A percentile compares a stretch with the other conserved stretches of the same genome.
Evolutionary conservation across 805 yeast species (phyloP).

Genomic region (Starmerella sirachaensis): DNA sequence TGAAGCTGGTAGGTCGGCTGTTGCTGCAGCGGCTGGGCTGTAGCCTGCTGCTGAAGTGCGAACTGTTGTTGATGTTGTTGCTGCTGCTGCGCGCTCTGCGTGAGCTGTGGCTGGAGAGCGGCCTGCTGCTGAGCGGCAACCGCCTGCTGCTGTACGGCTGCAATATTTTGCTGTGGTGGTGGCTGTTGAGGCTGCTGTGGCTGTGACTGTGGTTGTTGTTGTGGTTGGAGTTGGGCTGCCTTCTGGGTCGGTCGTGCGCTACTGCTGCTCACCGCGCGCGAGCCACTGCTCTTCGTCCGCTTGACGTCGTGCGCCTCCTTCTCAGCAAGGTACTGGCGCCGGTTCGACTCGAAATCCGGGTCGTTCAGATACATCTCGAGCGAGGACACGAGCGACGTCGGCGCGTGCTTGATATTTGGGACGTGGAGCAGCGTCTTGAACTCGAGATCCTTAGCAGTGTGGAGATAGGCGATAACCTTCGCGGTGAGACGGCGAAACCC

Average conservation of each 20-base stretch:
- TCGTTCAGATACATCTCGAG: conserved; percentile 82
- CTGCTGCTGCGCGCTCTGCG: conserved; percentile 1
- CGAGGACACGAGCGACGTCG: conserved; percentile 77
- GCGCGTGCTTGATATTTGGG: conserved; percentile 95
- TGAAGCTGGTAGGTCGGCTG: conserved; percentile 1
- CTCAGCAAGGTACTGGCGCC: conserved; percentile 66
- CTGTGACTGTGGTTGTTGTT: not conserved
- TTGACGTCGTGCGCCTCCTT: conserved; percentile 34
- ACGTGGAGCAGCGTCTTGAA: conserved; percentile 78
- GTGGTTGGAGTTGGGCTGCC: not conserved
- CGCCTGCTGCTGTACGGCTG: not conserved
- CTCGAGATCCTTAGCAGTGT: conserved; percentile 81
- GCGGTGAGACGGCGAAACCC: conserved; percentile 75
- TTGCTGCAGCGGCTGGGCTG: conserved; percentile 16
- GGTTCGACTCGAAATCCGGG: conserved; percentile 67
- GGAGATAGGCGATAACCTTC: conserved; percentile 73
- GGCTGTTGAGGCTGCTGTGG: not conserved
- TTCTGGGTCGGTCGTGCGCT: conserved; percentile 1
- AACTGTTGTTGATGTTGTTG: conserved; percentile 9
- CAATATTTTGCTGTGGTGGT: not conserved
- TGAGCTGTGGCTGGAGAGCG: not conserved
- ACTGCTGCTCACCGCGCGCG: not conserved
- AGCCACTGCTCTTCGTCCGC: conserved; percentile 11
- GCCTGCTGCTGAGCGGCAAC: not conserved
- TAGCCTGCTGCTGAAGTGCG: conserved; percentile 4